phyloP scores from a whole-genome alignment of 345 rosid genomes.

The Aethionema arabicum region DNA sequence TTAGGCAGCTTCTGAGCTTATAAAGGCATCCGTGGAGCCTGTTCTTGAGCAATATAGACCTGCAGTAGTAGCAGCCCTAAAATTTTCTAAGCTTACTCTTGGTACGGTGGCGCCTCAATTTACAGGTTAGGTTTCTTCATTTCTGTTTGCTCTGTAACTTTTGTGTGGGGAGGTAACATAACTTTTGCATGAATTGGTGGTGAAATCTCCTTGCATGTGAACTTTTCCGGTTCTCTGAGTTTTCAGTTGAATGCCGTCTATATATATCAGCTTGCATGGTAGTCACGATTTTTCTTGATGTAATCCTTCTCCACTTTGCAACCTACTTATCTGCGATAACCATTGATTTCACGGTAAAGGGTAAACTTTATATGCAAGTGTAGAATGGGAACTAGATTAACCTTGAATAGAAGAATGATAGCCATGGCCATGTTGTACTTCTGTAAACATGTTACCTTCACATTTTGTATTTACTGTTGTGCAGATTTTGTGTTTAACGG shows the following conservation, averaged over 20 bases:
- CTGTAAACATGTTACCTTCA: not conserved
- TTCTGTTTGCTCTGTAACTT: not conserved
- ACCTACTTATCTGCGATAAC: constrained; percentile 10
- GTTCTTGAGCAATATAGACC: constrained; percentile 93
- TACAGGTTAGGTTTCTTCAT: constrained; percentile 62
- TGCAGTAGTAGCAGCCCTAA: constrained; percentile 77
- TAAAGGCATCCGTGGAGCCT: constrained; percentile 86
- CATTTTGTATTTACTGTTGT: too few species aligned
- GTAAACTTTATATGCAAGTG: not conserved
- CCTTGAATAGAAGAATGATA: not conserved
- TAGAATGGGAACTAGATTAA: not conserved
- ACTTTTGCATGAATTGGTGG: not conserved
- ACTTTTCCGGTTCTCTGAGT: constrained; percentile 14
- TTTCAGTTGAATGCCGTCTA: not conserved
- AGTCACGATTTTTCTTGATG: not conserved
- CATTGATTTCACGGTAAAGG: constrained; percentile 5
- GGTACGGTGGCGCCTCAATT: constrained; percentile 99
- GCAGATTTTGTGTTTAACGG: not conserved
- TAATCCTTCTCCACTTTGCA: not conserved
- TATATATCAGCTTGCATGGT: constrained; percentile 12
- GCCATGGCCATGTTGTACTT: not conserved
- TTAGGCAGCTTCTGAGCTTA: constrained; percentile 98
- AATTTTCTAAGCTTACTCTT: constrained; percentile 90
- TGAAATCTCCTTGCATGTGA: constrained; percentile 10
- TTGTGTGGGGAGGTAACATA: constrained; percentile 14